phyloP scores from a whole-genome alignment of 2,329 filamentous ascomycete genomes.

The Waltergamsia citrina region DNA sequence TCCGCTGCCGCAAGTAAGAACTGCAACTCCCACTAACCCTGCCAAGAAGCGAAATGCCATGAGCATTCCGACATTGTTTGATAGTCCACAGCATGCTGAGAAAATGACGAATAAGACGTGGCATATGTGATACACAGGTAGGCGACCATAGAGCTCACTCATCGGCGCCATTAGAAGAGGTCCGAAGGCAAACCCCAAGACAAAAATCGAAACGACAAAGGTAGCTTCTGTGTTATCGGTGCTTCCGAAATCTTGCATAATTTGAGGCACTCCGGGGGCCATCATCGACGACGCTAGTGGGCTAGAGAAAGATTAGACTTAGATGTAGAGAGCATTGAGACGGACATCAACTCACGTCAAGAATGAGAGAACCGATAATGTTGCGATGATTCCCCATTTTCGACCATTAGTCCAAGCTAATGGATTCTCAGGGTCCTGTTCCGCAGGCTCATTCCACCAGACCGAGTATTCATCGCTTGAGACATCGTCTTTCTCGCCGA shows the following conservation, averaged over 20 bases:
- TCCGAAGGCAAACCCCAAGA: constrained; percentile 45
- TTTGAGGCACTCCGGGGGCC: constrained; percentile 28
- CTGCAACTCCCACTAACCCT: constrained; percentile 50
- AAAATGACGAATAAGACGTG: constrained; percentile 52
- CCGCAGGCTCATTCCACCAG: constrained; percentile 7
- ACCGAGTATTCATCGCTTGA: constrained; percentile 3
- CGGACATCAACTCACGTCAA: constrained; percentile 20
- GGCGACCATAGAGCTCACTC: constrained; percentile 51
- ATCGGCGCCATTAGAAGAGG: constrained; percentile 55
- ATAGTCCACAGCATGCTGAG: constrained; percentile 25
- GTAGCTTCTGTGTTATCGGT: constrained; percentile 24
- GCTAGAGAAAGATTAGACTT: constrained; percentile 7
- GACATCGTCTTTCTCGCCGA: neutral
- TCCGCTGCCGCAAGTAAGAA: constrained; percentile 58
- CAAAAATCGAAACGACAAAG: constrained; percentile 33
- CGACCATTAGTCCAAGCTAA: constrained; percentile 59
- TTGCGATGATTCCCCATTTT: constrained; percentile 49
- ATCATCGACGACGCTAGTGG: constrained; percentile 16
- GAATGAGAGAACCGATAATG: constrained; percentile 18
- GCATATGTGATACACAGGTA: constrained; percentile 17
- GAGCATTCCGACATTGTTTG: constrained; percentile 53
- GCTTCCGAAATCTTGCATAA: constrained; percentile 34
- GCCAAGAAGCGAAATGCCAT: constrained; percentile 53
- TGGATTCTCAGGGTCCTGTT: constrained; percentile 53
- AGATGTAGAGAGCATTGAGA: neutral